Base-by-base conservation (phyloP, 306 rosid species). In the Pterocarpus santalinus region DNA sequence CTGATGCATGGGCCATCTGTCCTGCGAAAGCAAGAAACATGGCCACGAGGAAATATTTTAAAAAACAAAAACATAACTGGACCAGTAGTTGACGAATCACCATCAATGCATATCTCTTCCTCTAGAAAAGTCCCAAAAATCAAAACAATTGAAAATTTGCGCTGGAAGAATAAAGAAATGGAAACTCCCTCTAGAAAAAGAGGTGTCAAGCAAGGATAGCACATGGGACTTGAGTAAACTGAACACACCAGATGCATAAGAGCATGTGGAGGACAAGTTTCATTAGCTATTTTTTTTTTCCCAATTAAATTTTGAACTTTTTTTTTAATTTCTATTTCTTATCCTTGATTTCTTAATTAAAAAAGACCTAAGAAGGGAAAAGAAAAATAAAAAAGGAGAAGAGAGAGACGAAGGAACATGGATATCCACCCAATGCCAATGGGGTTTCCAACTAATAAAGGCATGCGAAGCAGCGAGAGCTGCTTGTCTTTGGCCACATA, bases 21-120 rank as follows among this genome's bases (percentile, higher is more conserved):
- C 35, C 17, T 30, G 75, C 61, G 68, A 85, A 72, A 68, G 74
- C 39, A 10, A 62, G 30, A 61, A 76, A 47, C 81, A 57, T 79
- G 84, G 86, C 80, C 91, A 85, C 78, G 16, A 79, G 86, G 10
- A 80, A 82, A 53, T 72, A 47, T 30, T 47, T 17, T 33, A 44
- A 77, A 43, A 32, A 33, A 47, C 3, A 38, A 81, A 85, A 82
- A 85, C 83, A 87, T 75, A 80, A 82, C 84, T 73, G 87, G 88
- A 78, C 87, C 76, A 83, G 97, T 92, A 2, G 97, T 94, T 94
- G 92, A 84, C 47, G 85, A 88, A 88, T 94, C 97, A 90, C 88
- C 77, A 76, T 94, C 97, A 86, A 80, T 43, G 85, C 88, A 85
- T 83, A 88, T 91, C 76, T 85, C 81, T 5, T 74, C 72, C 74